Evolutionary conservation across 2,329 filamentous ascomycete species (phyloP), one percentile per base, ranked within the genome.

Genomic region (Colletotrichum chrysophilum): DNA sequence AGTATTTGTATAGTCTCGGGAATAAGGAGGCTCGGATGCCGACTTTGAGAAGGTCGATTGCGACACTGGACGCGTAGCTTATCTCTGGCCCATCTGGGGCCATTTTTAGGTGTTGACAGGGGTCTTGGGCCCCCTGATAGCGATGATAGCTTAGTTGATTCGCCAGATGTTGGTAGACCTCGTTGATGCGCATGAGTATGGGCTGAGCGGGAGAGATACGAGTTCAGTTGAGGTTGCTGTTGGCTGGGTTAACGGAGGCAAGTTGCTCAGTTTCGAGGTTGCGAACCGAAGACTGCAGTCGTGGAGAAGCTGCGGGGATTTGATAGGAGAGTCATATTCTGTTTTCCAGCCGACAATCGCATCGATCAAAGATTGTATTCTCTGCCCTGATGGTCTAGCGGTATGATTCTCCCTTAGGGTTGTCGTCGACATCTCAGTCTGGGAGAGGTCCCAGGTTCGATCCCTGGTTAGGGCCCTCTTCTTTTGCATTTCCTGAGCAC

Each of bases 351-450:
- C 0, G 5, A 0, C 0, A 1, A 1, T 12, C 0, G 0, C 34
- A 69, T 13, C 32, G 64, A 64, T 0, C 3, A 12, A 16, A 10
- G 30, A 18, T 7, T 13, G n/a, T 18, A 4, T 0, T 3, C 1
- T 38, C 24, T 24, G 71, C 71, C 71, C 71, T 74, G 71, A 74
- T 74, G 71, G 71, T 74, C 71, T 74, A 74, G 71, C 71, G 71
- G 71, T 74, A 74, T 74, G 71, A 74, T 74, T 74, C 71, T 74
- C 71, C 71, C 71, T 74, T 74, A 74, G 71, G 71, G 71, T 62
- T 60, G 28, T 58, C 10, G 14, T 3, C 1, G 9, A 18, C 12
- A 14, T 6, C 36, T 21, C 3, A 16, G 0, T 2, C 2, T 74
- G 71, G 71, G 71, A 74, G 71, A 74, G 71, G 71, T 74, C 71